These are phyloP conservation scores for Cicer yamashitae DNA, from an alignment of 306 rosid species.

Conservation along the genomic window DNA sequence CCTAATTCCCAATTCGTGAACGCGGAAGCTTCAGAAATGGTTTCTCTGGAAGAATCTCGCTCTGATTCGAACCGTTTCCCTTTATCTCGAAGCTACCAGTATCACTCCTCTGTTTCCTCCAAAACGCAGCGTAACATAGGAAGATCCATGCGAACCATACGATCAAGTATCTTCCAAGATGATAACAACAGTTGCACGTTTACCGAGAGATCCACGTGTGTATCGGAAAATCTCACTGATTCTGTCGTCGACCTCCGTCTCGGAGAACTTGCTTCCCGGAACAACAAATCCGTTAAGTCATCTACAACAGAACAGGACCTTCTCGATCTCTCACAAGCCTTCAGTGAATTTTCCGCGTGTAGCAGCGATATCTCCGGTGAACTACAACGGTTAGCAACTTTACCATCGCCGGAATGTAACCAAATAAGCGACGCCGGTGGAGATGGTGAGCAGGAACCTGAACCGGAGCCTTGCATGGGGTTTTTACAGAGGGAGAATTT, in stretches of 20 bases:
- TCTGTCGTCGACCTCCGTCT: constrained; percentile 89
- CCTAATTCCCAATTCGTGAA: neutral
- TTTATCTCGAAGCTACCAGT: constrained; percentile 52
- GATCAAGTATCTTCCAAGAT: constrained; percentile 75
- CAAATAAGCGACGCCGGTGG: constrained; percentile 35
- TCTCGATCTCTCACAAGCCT: constrained; percentile 84
- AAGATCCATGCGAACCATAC: constrained; percentile 90
- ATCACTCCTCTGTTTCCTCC: constrained; percentile 59
- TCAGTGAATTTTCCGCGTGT: constrained; percentile 85
- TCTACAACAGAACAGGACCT: constrained; percentile 62
- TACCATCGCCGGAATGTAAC: constrained; percentile 65
- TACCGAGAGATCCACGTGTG: constrained; percentile 57
- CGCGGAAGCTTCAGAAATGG: constrained; percentile 57
- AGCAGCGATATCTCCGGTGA: constrained; percentile 97
- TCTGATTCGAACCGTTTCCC: constrained; percentile 69
- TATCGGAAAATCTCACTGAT: constrained; percentile 78
- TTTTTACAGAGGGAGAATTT: constrained; percentile 84
- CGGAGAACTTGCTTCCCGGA: constrained; percentile 78
- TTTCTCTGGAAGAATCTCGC: constrained; percentile 78
- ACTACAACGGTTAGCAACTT: constrained; percentile 74
- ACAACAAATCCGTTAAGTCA: constrained; percentile 49
- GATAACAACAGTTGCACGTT: constrained; percentile 48
- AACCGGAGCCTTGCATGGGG: constrained; percentile 83
- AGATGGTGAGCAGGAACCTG: constrained; percentile 35
- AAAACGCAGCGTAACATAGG: constrained; percentile 67